Percentiles rank a stretch among this genome's conserved stretches.
phyloP scores from a whole-genome alignment of 352 stramenopile species.

The Plasmopara halstedii region DNA sequence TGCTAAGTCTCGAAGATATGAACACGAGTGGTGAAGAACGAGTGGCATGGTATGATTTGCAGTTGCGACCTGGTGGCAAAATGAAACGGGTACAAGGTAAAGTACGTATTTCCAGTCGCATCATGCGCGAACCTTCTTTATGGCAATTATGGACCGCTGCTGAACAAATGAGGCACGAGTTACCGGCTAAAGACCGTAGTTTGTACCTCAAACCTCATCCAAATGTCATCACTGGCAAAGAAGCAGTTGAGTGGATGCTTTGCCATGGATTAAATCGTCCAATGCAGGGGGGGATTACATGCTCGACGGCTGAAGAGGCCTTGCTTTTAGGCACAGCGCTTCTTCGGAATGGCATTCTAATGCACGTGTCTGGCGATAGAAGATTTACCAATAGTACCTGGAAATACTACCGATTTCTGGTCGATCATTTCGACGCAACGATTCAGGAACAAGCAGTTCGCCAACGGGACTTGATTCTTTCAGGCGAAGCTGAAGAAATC shows the following conservation, averaged over 20 bases:
- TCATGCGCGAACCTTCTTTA: constrained; percentile 72
- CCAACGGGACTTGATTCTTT: constrained; percentile 60
- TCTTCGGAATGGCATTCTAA: constrained; percentile 59
- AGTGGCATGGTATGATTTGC: constrained; percentile 81
- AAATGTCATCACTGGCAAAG: constrained; percentile 72
- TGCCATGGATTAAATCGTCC: constrained; percentile 77
- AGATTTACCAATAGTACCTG: constrained; percentile 76
- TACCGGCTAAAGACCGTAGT: constrained; percentile 60
- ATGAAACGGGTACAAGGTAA: constrained; percentile 84
- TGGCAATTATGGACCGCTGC: constrained; percentile 80
- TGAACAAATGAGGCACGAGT: constrained; percentile 76
- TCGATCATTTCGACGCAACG: constrained; percentile 58
- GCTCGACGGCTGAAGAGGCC: constrained; percentile 76
- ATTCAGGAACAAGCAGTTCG: constrained; percentile 40
- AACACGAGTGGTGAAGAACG: constrained; percentile 78
- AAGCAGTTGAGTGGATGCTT: constrained; percentile 79
- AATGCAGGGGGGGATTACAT: constrained; percentile 79
- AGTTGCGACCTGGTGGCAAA: constrained; percentile 66
- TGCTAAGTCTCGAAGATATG: constrained; percentile 77
- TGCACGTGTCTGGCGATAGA: constrained; percentile 62
- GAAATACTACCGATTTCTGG: constrained; percentile 85
- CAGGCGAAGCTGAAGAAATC: constrained; percentile 66
- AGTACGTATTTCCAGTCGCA: constrained; percentile 77
- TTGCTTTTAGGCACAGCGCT: constrained; percentile 66
- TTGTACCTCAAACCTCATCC: constrained; percentile 81